Percentiles rank a stretch among this genome's conserved stretches.
Conservation (phyloP, 441 rosid species). For the Eutrema salsugineum region DNA sequence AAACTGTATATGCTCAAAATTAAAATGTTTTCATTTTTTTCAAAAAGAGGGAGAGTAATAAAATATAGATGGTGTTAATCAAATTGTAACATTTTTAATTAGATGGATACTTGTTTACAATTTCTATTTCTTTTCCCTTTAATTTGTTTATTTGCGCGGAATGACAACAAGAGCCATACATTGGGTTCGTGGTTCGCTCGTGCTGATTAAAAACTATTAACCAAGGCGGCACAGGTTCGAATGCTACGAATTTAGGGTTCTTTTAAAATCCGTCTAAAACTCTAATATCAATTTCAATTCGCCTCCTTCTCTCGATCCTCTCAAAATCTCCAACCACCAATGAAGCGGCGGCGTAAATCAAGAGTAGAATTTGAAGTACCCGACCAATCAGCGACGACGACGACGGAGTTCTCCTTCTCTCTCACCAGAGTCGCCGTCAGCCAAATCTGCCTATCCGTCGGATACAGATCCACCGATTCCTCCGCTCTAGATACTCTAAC, state of each 20-base stretch:
- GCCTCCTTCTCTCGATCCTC: slow-evolving; percentile 19
- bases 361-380: background rate
- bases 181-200: slow-evolving; percentile 13
- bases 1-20: too few species aligned
- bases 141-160: too few species aligned
- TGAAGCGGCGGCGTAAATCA: slow-evolving; percentile 20
- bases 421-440: slow-evolving; percentile 47
- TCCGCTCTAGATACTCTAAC: slow-evolving; percentile 50
- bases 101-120: too few species aligned
- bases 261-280: background rate
- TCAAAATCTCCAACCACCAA: slow-evolving; percentile 12
- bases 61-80: too few species aligned
- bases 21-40: too few species aligned
- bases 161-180: too few species aligned
- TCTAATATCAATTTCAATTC: background rate
- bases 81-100: too few species aligned
- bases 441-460: slow-evolving; percentile 56
- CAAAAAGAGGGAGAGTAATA: too few species aligned
- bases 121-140: too few species aligned
- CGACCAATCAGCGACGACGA: slow-evolving; percentile 12
- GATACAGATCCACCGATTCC: slow-evolving; percentile 40
- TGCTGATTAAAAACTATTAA: background rate
- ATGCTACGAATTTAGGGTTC: background rate
- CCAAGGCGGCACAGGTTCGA: slow-evolving; percentile 7
- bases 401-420: slow-evolving; percentile 33